Percentiles rank a stretch among this genome's conserved stretches.
These are phyloP conservation scores for Boletus rubropictus DNA, from an alignment of 768 basidiomycete species.

Conservation along the genomic window DNA sequence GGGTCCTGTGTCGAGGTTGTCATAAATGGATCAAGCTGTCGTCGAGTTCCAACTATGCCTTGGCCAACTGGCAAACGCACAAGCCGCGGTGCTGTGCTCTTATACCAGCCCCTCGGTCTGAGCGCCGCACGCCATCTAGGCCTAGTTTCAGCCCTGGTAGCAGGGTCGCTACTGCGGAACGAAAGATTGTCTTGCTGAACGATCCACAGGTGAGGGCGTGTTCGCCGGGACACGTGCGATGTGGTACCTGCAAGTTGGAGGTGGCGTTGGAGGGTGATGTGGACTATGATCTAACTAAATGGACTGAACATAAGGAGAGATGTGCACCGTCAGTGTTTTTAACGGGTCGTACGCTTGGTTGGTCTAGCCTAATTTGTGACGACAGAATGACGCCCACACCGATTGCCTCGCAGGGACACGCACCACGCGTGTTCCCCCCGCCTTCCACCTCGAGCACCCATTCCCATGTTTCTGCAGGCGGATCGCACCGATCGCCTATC, in stretches of 20 bases:
- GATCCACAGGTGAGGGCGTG: slow-evolving; percentile 55
- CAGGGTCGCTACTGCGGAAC: slow-evolving; percentile 55
- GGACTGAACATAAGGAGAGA: slow-evolving; percentile 55
- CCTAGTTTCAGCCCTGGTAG: slow-evolving; percentile 43
- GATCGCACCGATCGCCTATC: slow-evolving; percentile 12
- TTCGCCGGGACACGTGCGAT: slow-evolving; percentile 42
- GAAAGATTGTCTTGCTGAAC: slow-evolving; percentile 57
- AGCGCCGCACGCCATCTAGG: slow-evolving; percentile 15
- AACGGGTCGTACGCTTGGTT: background rate
- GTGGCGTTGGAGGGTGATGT: slow-evolving; percentile 43
- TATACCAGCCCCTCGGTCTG: slow-evolving; percentile 29
- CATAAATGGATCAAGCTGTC: slow-evolving; percentile 57
- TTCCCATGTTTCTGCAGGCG: slow-evolving; percentile 13
- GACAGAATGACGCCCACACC: slow-evolving; percentile 17
- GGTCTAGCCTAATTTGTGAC: slow-evolving; percentile 3
- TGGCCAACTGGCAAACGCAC: slow-evolving; percentile 53
- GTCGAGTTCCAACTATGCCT: slow-evolving; percentile 34
- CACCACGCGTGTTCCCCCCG: slow-evolving; percentile 14
- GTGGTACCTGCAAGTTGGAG: slow-evolving; percentile 43
- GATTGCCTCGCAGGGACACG: slow-evolving; percentile 18
- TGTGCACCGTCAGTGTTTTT: slow-evolving; percentile 38
- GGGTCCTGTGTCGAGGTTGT: slow-evolving; percentile 56
- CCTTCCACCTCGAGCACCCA: slow-evolving; percentile 13
- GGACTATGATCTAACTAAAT: slow-evolving; percentile 56
- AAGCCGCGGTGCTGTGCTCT: slow-evolving; percentile 41